phyloP scores from a whole-genome alignment of 148 eudicot species.

The Cornus suecica region DNA sequence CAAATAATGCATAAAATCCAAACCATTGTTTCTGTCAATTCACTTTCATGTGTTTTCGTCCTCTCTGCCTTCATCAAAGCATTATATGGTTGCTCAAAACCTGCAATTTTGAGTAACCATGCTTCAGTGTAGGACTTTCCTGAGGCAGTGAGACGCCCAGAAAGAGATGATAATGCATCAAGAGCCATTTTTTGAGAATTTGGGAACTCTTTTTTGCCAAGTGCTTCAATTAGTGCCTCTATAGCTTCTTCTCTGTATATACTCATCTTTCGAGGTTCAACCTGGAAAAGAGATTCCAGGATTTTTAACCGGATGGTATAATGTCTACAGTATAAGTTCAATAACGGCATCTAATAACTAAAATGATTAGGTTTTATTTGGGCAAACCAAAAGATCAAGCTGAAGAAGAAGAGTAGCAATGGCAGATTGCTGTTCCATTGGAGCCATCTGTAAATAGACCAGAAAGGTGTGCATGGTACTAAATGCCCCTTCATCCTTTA shows the following conservation, averaged over 20 bases:
- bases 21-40: slow-evolving; percentile 26
- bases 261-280: slow-evolving; percentile 57
- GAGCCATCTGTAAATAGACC: slow-evolving; percentile 54
- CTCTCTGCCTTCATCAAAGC: slow-evolving; percentile 29
- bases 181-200: slow-evolving; percentile 48
- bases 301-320: neutral
- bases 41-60: slow-evolving; percentile 17
- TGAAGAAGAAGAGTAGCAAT: slow-evolving; percentile 52
- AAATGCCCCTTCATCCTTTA: slow-evolving; percentile 54
- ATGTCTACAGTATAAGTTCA: neutral
- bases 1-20: neutral
- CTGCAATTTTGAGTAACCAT: slow-evolving; percentile 50
- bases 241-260: slow-evolving; percentile 59
- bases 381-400: slow-evolving; percentile 57
- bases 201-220: slow-evolving; percentile 40
- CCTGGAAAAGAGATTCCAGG: slow-evolving; percentile 21
- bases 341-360: neutral
- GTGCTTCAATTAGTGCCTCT: slow-evolving; percentile 45
- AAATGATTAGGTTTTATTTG: neutral
- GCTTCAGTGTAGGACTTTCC: slow-evolving; percentile 40
- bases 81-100: slow-evolving; percentile 43
- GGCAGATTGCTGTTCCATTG: slow-evolving; percentile 59
- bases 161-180: slow-evolving; percentile 38
- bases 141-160: slow-evolving; percentile 36
- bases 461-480: slow-evolving; percentile 57